Conservation (phyloP, 176 grass and related monocot genomes). For the Oryza australiensis region DNA sequence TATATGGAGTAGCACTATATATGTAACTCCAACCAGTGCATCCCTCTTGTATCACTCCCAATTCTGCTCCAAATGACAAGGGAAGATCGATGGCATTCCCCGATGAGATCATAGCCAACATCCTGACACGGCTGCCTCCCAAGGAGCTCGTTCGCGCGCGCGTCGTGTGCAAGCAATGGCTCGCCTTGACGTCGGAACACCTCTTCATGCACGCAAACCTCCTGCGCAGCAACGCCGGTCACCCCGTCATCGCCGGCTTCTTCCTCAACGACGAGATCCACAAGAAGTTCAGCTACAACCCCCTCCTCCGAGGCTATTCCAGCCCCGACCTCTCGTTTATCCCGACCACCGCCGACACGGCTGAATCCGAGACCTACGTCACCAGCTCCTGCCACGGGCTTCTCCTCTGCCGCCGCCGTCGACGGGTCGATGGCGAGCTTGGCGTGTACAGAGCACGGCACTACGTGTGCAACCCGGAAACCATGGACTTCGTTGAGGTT, state of each 20-base stretch:
- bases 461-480: slow-evolving; percentile 1
- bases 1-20: not conserved
- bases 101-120: slow-evolving; percentile 7
- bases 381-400: not conserved
- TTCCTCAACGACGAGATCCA: not conserved
- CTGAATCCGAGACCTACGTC: not conserved
- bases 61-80: not conserved
- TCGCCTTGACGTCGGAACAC: slow-evolving; percentile 4
- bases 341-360: not conserved
- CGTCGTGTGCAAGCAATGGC: slow-evolving; percentile 11
- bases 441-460: not conserved
- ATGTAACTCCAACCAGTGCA: no score
- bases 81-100: not conserved
- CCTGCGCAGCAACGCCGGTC: not conserved
- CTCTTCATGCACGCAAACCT: slow-evolving; percentile 3
- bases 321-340: slow-evolving; percentile 8
- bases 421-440: not conserved
- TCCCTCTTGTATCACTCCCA: no score
- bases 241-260: not conserved
- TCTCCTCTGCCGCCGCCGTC: not conserved
- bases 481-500: not conserved
- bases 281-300: not conserved
- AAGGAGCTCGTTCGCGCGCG: not conserved
- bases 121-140: slow-evolving; percentile 1
- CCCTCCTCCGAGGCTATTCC: not conserved